phyloP scores from a whole-genome alignment of 257 asterid species.

The Solanum microdontum region DNA sequence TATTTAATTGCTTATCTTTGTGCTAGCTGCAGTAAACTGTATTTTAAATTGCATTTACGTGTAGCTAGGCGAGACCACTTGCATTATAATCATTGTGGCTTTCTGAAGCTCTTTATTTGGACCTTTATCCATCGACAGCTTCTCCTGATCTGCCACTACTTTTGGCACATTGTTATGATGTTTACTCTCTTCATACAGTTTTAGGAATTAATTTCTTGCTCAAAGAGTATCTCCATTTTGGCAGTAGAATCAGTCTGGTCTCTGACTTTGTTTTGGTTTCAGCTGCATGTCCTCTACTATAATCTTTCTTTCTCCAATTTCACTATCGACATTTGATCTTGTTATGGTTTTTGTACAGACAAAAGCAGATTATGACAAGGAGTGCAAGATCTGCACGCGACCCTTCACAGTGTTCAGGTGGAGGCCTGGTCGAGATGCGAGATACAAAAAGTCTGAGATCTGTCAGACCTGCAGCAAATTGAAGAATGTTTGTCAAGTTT shows the following conservation, averaged over 20 bases:
- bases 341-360: conserved; percentile 37
- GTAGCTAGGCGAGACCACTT: not conserved
- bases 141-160: not conserved
- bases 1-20: not conserved
- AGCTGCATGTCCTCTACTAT: not conserved
- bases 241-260: not conserved
- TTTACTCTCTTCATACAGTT: not conserved
- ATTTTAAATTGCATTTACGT: not conserved
- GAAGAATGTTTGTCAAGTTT: conserved; percentile 97
- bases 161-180: not conserved
- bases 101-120: not conserved
- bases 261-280: not conserved
- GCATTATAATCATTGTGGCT: not conserved
- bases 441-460: conserved; percentile 86
- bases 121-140: not conserved
- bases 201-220: not conserved
- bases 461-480: conserved; percentile 98
- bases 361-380: conserved; percentile 87
- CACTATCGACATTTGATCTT: not conserved
- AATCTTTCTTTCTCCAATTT: not conserved
- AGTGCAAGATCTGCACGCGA: conserved; percentile 94
- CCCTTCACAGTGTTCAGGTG: conserved; percentile 95
- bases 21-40: not conserved
- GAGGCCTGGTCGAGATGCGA: conserved; percentile 99
- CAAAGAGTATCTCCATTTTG: not conserved